Evolutionary conservation across 441 rosid species (phyloP), one percentile per base, ranked within the genome.

Genomic region (Cnidoscolus chayamansa): DNA sequence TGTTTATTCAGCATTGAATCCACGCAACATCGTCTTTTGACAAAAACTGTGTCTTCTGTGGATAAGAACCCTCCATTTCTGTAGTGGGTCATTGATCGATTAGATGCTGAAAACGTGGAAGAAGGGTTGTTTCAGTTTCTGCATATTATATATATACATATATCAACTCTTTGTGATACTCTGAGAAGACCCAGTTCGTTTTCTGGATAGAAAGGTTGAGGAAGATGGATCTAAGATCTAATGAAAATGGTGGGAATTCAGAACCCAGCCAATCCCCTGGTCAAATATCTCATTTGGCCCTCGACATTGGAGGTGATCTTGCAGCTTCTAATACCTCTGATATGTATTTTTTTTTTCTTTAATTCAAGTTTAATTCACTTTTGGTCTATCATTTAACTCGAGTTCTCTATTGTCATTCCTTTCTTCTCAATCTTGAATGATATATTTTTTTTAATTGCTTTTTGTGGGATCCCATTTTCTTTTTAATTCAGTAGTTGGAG

Each of bases 261-360:
- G 72, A 76, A 48, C 59, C 70, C 3, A 49, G 8, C 45, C 71
- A 80, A 75, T 50, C 81, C 69, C 63, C 67, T 72, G 55, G 73
- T 73, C 94, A 80, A 80, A 84, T 84, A 66, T 86, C 93, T 78
- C 98, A 86, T 80, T 77, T 93, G 86, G 91, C 97, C 78, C 84
- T 93, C 67, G 97, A 93, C 83, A 88, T 93, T 75, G 98, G 98
- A 91, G 98, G 97, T 90, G 75, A 72, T 67, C 17, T 43, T 70
- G 20, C 68, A n/a, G 19, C 31, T 63, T 58, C 32, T 31, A 57
- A 0, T 12, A 37, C 12, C 15, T 25, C 30, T 58, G 12, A 20
- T 59, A 12, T 30, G n/a, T 35, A 5, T 31, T 11, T n/a, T 35
- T 40, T 40, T 3, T 13, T 25, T 15, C 48, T 60, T 53, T 73